phyloP scores from a whole-genome alignment of 495 filamentous ascomycete species.

The Penicillium soppii region DNA sequence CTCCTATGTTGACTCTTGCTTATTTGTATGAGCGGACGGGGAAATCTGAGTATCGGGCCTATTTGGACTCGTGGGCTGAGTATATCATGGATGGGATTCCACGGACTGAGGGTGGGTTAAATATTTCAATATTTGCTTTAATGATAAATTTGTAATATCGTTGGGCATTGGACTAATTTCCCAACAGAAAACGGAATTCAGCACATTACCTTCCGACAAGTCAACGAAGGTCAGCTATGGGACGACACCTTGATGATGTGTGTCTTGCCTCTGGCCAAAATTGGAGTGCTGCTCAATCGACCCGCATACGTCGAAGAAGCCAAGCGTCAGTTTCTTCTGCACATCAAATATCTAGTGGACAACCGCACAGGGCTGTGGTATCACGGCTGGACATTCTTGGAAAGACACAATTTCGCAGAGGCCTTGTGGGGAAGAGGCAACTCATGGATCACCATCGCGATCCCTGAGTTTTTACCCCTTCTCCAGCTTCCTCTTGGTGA shows the following conservation, averaged over 20 bases:
- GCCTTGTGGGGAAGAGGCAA: constrained; percentile 60
- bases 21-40: constrained; percentile 10
- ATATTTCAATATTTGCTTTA: too few species aligned
- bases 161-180: not conserved
- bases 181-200: constrained; percentile 1
- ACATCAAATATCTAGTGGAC: constrained; percentile 64
- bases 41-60: constrained; percentile 1
- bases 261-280: constrained; percentile 64
- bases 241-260: constrained; percentile 61
- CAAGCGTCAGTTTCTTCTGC: constrained; percentile 61
- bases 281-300: constrained; percentile 55
- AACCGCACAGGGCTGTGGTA: constrained; percentile 58
- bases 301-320: constrained; percentile 62
- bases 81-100: constrained; percentile 7
- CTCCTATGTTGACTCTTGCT: constrained; percentile 1
- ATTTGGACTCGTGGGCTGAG: constrained; percentile 10
- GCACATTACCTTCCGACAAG: constrained; percentile 4
- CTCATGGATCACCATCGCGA: constrained; percentile 61
- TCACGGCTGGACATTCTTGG: constrained; percentile 29
- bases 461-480: constrained; percentile 62
- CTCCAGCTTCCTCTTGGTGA: constrained; percentile 47
- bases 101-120: constrained; percentile 1
- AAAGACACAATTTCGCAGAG: constrained; percentile 57
- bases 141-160: not conserved
- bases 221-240: constrained; percentile 10